Base-by-base conservation (phyloP, 169 alveolate species). In the Babesia bovis region DNA sequence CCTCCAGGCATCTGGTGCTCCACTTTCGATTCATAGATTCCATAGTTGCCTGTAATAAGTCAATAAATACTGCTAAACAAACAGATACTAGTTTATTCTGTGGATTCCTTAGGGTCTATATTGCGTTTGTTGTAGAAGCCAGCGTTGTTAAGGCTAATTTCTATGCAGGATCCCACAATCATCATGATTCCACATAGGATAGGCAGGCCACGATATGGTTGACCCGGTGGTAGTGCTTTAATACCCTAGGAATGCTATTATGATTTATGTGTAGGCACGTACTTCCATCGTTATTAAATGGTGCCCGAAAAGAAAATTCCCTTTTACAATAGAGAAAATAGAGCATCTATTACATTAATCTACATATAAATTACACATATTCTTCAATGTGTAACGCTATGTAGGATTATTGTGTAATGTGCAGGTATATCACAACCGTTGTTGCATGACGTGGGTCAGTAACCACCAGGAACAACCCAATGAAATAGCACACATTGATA, bases 1-100 rank as follows among this genome's bases (percentile, higher is more conserved):
- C 85, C 81, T 76, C 85, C 36, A 76, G 44, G 59, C 85, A 76
- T 17, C 52, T 76, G 30, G 65, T 13, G 36, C 85, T 76, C 85
- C 85, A 76, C 32, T 76, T 76, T 19, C 56, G 42, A 36, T 32
- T 55, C 15, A 40, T 32, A 30, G 61, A 44, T 4, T 66, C 66
- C 66, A 55, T 76, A 30, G 33, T 33, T 26, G 19, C 17, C 6
- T 25, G 6, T 7, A 19, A 47, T 9, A 15, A 53, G n/a, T 50
- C 25, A 4, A 44, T 41, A 41, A 25, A 21, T 2, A 2, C 30
- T 13, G 32, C 17, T 12, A 13, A 30, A 28, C 23, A 7, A 10
- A 25, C n/a, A 12, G 28, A 4, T 4, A 30, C 21, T 59, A 49
- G 17, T 17, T 17, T 42, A 38, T 32, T 45, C 32, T 15, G 21